Evolutionary conservation across 2,329 filamentous ascomycete species (phyloP), one percentile per base, ranked within the genome.

Genomic region (Lecanoromycetidae sp.): DNA sequence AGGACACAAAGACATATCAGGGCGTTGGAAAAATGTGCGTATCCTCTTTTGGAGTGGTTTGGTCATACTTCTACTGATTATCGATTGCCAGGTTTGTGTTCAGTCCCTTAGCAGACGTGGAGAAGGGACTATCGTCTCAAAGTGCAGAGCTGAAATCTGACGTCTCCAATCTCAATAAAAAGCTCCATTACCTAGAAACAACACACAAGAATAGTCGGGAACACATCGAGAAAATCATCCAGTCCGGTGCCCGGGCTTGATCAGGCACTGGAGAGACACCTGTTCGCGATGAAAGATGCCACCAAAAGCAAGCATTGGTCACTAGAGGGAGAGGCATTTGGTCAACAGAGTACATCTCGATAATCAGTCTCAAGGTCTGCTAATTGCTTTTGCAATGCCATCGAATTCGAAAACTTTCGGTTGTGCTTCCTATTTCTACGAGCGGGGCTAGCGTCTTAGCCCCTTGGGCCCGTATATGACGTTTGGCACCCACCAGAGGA

Each of bases 21-120:
- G 90, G 90, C 5, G 83, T 96, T 9, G 91, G 91, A 43, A 98
- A 96, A 70, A 96, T 98, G 91, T 95, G 66, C 59, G 80, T 67
- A 45, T 29, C 44, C 46, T 43, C 32, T 35, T 13, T 17, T 5
- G 23, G 38, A 25, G 38, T 15, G 26, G 30, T 38, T 19, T 43
- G 37, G 22, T 23, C 10, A 3, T 22, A 36, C 22, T 26, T 8
- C 15, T 20, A 45, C 52, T 17, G 20, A 26, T 25, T 19, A 10
- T 32, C n/a, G 23, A 32, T 40, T 25, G n/a, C n/a, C 19, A 96
- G 90, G 90, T 98, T 98, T 63, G 81, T 94, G 38, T 78, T 80
- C 44, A 79, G 85, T 46, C 82, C 85, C 10, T 81, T 82, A 38
- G 66, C 76, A 17, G 76, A 79, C 17, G 76, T 96, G 55, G 80